Evolutionary conservation across 495 filamentous ascomycete genomes (phyloP), one percentile per base, ranked within the genome.

Genomic region (Mycothermus thermophilus): DNA sequence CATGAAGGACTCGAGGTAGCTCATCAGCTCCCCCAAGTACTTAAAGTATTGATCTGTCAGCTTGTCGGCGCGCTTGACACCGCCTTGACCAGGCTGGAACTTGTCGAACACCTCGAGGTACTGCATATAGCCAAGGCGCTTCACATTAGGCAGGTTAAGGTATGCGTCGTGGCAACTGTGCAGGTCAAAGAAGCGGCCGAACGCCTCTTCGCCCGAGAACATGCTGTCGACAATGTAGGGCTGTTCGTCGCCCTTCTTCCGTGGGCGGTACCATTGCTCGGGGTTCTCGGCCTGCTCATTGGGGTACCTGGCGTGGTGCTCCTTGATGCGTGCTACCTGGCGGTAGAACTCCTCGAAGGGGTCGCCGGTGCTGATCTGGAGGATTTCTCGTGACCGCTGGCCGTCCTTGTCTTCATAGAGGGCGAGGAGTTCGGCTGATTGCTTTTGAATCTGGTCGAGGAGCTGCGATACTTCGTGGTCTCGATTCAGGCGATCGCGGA

Each of bases 231-330:
- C 75, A 29, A 87, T 74, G 42, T 66, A 69, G 1, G 86, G 83
- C 23, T 79, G 77, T 5, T 76, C 68, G 19, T 72, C 72, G 10
- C 42, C 47, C 27, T 48, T 50, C 20, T 54, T 63, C 33, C 68
- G 73, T 26, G 77, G 77, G 58, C 83, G 80, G 59, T 97, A 96
- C 38, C 86, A 83, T 37, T 76, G 69, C 60, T 97, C 90, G 9
- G 95, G 74, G 50, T 96, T 94, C 55, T 96, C 92, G 18, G 92
- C 82, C 2, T 80, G 87, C 50, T 93, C 84, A 54, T 92, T 93
- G 0, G 87, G 92, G 43, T 97, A 95, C 41, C 77, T 75, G 32
- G 79, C 72, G 58, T 95, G 85, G 48, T 87, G 92, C 30, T 80
- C 74, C 45, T 83, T 92, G 51, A 93, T 82, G 2, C 74, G 71